Evolutionary conservation across 345 rosid genomes (phyloP).

Genomic region (Sisymbrium altissimum): DNA sequence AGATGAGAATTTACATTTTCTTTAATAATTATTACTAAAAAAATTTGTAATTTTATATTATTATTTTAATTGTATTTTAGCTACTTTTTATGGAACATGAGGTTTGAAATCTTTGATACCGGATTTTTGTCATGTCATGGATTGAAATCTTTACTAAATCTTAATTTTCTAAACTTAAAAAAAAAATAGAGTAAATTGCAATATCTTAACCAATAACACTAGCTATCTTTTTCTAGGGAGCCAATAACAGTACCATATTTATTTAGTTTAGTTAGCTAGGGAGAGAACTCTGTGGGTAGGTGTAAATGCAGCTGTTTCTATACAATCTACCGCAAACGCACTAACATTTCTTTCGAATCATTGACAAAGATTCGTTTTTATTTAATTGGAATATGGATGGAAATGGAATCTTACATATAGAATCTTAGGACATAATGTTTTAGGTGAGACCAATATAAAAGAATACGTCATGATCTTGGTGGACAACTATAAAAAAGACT

Average conservation of each 20-base stretch:
- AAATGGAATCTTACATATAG: slow-evolving; percentile 39
- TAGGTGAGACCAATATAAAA: slow-evolving; percentile 40
- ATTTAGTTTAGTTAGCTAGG: slow-evolving; percentile 4
- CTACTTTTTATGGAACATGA: background rate
- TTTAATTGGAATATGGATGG: slow-evolving; percentile 21
- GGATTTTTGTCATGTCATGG: background rate
- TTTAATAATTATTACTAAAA: no score
- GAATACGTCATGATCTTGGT: slow-evolving; percentile 28
- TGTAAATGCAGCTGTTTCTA: slow-evolving; percentile 2
- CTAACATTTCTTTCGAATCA: slow-evolving; percentile 25
- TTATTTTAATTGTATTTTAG: background rate
- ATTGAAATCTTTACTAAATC: background rate
- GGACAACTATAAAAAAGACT: slow-evolving; percentile 19
- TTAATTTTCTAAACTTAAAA: background rate
- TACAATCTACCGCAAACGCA: slow-evolving; percentile 23
- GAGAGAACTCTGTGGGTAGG: slow-evolving; percentile 22
- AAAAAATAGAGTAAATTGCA: background rate
- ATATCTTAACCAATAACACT: slow-evolving; percentile 5
- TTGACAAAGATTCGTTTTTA: slow-evolving; percentile 19
- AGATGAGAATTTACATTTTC: background rate
- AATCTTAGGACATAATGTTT: slow-evolving; percentile 38
- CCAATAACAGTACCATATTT: background rate
- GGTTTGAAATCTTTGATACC: background rate
- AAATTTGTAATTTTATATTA: background rate
- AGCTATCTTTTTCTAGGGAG: background rate